Evolutionary conservation across 1,284 basidiomycete genomes (phyloP).

Genomic region (Irpex lacteus): DNA sequence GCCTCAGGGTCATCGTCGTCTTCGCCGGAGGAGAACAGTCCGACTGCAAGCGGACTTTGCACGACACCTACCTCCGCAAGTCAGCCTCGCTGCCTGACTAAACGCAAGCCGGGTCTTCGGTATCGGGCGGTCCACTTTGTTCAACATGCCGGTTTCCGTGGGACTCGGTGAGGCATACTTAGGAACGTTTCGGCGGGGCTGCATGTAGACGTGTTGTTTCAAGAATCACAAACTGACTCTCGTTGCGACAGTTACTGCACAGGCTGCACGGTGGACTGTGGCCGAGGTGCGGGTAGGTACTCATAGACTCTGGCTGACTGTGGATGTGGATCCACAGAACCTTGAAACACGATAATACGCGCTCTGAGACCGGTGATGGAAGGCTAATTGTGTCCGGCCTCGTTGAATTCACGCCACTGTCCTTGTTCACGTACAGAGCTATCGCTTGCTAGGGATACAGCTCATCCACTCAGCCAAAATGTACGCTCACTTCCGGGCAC

Average conservation of each 20-base stretch:
- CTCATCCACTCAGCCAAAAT: too few relatives aligned
- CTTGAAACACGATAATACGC: not conserved
- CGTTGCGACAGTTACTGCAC: not conserved
- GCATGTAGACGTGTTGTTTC: not conserved
- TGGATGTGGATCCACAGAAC: not conserved
- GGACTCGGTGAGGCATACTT: not conserved
- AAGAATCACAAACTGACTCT: not conserved
- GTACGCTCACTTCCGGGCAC: too few relatives aligned
- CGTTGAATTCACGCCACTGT: too few relatives aligned
- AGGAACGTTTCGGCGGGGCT: not conserved
- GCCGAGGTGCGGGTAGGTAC: not conserved
- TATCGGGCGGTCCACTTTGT: not conserved
- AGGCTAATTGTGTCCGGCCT: too few relatives aligned
- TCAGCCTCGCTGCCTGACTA: not conserved
- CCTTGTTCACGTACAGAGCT: too few relatives aligned
- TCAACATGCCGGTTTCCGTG: not conserved
- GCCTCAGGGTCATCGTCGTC: too few relatives aligned
- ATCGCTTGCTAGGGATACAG: too few relatives aligned
- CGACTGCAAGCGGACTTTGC: not conserved
- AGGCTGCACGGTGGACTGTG: not conserved
- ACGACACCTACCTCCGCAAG: not conserved
- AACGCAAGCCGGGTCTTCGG: not conserved
- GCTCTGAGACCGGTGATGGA: too few relatives aligned
- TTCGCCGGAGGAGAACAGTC: not conserved
- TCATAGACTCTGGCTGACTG: too few relatives aligned